Evolutionary conservation across 2,329 filamentous ascomycete genomes (phyloP).

Genomic region (Neonectria sp.): DNA sequence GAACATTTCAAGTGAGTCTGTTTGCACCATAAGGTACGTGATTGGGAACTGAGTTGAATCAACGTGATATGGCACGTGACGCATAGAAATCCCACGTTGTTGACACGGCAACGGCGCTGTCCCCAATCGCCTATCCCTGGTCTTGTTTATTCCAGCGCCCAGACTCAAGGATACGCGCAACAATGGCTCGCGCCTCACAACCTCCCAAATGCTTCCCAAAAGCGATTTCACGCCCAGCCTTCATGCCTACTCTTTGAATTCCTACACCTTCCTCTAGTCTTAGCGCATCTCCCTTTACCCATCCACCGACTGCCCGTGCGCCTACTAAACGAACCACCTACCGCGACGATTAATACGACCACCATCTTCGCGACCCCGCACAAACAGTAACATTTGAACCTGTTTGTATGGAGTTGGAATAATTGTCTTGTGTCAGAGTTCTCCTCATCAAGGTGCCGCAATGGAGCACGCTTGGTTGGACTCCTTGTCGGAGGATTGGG

Average conservation of each 20-base stretch:
- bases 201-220: conserved; percentile 38
- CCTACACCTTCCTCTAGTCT: conserved; percentile 29
- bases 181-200: conserved; percentile 37
- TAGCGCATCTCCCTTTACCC: conserved; percentile 33
- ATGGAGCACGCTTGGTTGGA: conserved; percentile 85
- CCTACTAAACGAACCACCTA: conserved; percentile 10
- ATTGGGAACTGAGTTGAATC: neutral
- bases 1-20: neutral
- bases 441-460: conserved; percentile 41
- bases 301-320: conserved; percentile 21
- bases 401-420: conserved; percentile 45
- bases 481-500: conserved; percentile 88
- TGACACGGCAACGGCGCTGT: conserved; percentile 52
- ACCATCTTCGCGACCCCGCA: conserved; percentile 43
- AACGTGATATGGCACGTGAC: conserved; percentile 35
- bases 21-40: conserved; percentile 2
- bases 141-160: conserved; percentile 48
- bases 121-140: conserved; percentile 42
- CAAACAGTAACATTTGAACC: conserved; percentile 32
- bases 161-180: conserved; percentile 45
- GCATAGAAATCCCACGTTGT: conserved; percentile 28
- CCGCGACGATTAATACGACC: conserved; percentile 11
- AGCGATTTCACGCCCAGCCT: conserved; percentile 40
- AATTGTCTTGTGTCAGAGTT: conserved; percentile 26
- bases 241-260: conserved; percentile 38